These are phyloP conservation scores for Angomonas ambiguus DNA, from an alignment of 208 protist genomes.

Conservation along the genomic window DNA sequence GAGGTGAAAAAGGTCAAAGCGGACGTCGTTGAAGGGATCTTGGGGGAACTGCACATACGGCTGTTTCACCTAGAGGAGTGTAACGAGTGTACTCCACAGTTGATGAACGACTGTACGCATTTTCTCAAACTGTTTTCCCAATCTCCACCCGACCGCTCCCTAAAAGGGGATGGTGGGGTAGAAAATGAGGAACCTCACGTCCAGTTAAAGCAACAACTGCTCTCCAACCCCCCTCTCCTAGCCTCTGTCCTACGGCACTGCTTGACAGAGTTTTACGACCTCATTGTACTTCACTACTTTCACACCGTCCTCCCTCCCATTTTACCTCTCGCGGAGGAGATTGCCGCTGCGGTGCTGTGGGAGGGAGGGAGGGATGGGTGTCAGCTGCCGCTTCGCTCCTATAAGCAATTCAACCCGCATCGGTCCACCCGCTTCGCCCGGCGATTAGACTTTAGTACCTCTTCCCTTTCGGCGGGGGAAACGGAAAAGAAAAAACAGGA, in stretches of 20 bases:
- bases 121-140: slow-evolving; percentile 15
- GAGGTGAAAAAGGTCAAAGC: slow-evolving; percentile 65
- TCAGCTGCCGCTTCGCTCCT: not conserved
- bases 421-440: not conserved
- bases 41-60: slow-evolving; percentile 66
- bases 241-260: slow-evolving; percentile 59
- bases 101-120: slow-evolving; percentile 58
- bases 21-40: slow-evolving; percentile 68
- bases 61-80: slow-evolving; percentile 35
- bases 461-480: not conserved
- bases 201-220: slow-evolving; percentile 37
- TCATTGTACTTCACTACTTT: slow-evolving; percentile 59
- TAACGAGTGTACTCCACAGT: slow-evolving; percentile 19
- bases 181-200: slow-evolving; percentile 48
- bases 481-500: not conserved
- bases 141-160: not conserved
- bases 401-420: not conserved
- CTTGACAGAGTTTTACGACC: slow-evolving; percentile 83
- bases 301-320: slow-evolving; percentile 42
- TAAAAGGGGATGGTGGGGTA: not conserved
- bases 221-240: not conserved
- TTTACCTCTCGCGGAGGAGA: slow-evolving; percentile 71
- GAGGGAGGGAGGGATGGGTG: not conserved
- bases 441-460: not conserved
- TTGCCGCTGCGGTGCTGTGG: slow-evolving; percentile 65